Base-by-base conservation (phyloP, 129 eudicot species). In the Heracleum sosnowskyi region DNA sequence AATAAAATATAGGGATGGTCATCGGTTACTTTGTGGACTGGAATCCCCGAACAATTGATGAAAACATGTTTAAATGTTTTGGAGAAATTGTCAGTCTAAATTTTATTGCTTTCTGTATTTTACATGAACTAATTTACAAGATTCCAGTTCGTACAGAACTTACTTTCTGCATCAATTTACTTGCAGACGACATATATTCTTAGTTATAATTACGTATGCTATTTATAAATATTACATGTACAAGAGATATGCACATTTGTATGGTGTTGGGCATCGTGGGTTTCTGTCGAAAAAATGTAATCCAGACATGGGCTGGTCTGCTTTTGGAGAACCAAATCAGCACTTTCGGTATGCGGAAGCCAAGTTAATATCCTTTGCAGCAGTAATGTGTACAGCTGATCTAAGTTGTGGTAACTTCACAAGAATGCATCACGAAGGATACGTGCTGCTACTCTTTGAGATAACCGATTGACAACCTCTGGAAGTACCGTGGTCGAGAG, bases 401-500 rank as follows among this genome's bases (percentile, higher is more conserved):
- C 26, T 3, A 18, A 35, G 45, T 69, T 69, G 45, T 20, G n/a
- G 64, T 72, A 18, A 35, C 49, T 17, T 79, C 82, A 86, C 95
- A 93, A 82, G 24, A 96, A 85, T 28, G 87, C 77, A 77, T 92
- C 99, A 46, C 91, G 92, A 55, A 96, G 79, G 62, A 92, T 17
- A 6, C 99, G 92, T 39, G 99, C 97, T 82, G 86, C 40, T 71
- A 96, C 85, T 60, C 99, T 86, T 71, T 97, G 93, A 26, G 94
- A 80, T 82, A 96, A 71, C 74, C 99, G 84, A 77, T 87, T 90
- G 62, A 92, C 63, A 77, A 96, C 85, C 74, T 96, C 99, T 1
- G 99, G 99, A 66, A 96, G 83, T 70, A 96, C 90, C 42, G 57
- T 91, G 41, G 84, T 92, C 26, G 99, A 88, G 68, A 96, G 77